These are phyloP conservation scores for Gossypium lobatum DNA, from an alignment of 441 rosid genomes.

Conservation along the genomic window DNA sequence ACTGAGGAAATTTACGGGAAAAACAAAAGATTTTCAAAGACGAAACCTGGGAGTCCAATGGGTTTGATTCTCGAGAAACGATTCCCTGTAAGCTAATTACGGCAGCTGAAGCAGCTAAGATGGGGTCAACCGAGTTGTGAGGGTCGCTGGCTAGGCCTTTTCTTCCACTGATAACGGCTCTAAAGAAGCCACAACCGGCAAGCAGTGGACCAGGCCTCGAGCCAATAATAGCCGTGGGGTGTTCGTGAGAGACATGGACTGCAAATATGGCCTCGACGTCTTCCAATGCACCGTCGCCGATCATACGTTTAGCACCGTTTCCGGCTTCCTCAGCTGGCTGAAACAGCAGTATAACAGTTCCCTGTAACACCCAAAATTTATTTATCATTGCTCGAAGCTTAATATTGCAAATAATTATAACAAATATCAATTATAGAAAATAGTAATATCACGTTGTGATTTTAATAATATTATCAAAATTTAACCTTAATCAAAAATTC, in stretches of 20 bases:
- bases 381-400: not conserved
- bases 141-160: conserved; percentile 22
- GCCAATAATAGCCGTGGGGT: conserved; percentile 66
- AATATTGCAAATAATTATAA: too few species aligned
- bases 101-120: conserved; percentile 69
- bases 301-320: conserved; percentile 81
- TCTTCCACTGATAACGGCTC: conserved; percentile 45
- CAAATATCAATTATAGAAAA: too few species aligned
- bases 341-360: conserved; percentile 69
- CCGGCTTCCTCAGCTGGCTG: conserved; percentile 99
- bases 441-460: too few species aligned
- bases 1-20: not conserved
- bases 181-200: conserved; percentile 89
- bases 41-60: conserved; percentile 69
- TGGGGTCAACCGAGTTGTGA: conserved; percentile 33
- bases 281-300: conserved; percentile 64
- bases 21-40: not conserved
- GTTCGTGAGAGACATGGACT: conserved; percentile 70
- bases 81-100: conserved; percentile 77
- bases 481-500: too few species aligned
- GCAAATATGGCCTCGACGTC: conserved; percentile 78
- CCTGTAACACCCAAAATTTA: conserved; percentile 31
- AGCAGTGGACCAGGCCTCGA: conserved; percentile 83
- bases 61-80: conserved; percentile 87
- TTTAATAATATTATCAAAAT: too few species aligned